Evolutionary conservation across 345 rosid species (phyloP).

Genomic region (Boechera stricta): DNA sequence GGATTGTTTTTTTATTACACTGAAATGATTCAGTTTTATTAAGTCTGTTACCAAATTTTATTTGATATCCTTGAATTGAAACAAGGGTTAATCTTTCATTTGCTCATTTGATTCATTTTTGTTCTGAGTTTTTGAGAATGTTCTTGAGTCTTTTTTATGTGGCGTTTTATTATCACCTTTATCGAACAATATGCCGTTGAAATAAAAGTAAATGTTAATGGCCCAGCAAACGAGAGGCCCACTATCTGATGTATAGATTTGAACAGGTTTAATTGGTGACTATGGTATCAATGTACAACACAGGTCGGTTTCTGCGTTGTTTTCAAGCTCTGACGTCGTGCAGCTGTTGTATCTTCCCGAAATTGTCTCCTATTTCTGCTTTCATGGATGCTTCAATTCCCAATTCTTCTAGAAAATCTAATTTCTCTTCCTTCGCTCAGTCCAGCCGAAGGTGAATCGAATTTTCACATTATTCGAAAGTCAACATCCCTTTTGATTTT

Average conservation of each 20-base stretch:
- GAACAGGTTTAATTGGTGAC: too few relatives aligned
- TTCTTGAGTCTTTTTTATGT: not conserved
- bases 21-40: not conserved
- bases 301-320: slow-evolving; percentile 20
- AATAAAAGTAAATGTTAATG: not conserved
- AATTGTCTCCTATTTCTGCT: not conserved
- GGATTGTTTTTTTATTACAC: not conserved
- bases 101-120: slow-evolving; percentile 13
- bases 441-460: slow-evolving; percentile 52
- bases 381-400: slow-evolving; percentile 42
- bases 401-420: slow-evolving; percentile 23
- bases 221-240: slow-evolving; percentile 1
- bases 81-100: not conserved
- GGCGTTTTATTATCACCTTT: not conserved
- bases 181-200: slow-evolving; percentile 16
- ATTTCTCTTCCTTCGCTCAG: slow-evolving; percentile 49
- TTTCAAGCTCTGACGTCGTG: slow-evolving; percentile 25
- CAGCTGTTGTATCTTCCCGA: slow-evolving; percentile 5
- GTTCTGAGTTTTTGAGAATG: not conserved
- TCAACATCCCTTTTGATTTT: not conserved
- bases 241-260: not conserved
- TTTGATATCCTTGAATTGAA: not conserved
- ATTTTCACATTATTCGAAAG: not conserved
- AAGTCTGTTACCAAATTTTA: not conserved
- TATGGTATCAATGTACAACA: slow-evolving; percentile 8